Evolutionary conservation across 1,139 yeast species (phyloP), one percentile per base, ranked within the genome.

Genomic region (Suzukiozyma palmioleophila): DNA sequence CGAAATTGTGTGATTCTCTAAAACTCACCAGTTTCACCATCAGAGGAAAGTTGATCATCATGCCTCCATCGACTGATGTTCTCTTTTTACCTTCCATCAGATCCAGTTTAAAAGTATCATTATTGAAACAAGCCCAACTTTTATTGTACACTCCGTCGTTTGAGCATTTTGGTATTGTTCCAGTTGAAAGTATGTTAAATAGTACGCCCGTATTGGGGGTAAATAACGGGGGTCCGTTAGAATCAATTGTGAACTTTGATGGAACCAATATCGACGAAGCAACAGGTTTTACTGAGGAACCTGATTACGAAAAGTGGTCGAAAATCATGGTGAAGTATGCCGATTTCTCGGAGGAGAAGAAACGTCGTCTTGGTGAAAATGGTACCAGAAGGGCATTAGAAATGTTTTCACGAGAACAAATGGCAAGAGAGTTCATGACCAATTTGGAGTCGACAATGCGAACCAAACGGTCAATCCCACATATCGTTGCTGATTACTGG

Each of bases 151-250:
- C 99, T 0, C 98, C 99, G 2, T 74, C 84, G 1, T 77, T 77
- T 53, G 98, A 94, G 59, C 99, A 92, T 62, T 92, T 92, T 57
- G 99, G 99, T 11, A 94, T 92, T 46, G 99, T 94, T 3, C 99
- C 99, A 1, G 73, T 92, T 11, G 98, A 92, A 56, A 89, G 96
- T 14, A 90, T 92, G 97, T 72, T 84, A 35, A 72, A 77, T 45
- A 81, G 84, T 24, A 83, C 85, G 0, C 90, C 96, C 0, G 96
- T 89, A 0, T 64, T 94, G 40, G 97, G 96, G 0, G 81, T 84
- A 2, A 79, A 86, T 53, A 81, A 80, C 35, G 99, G 98, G 12
- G 99, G 99, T 0, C 98, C 98, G 0, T 62, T 83, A 25, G 99
- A 92, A 56, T 84, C 96, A 0, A 72, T 92, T 9, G 72, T 73